Evolutionary conservation across 768 basidiomycete genomes (phyloP).

Genomic region (Gymnopilus dilepis): DNA sequence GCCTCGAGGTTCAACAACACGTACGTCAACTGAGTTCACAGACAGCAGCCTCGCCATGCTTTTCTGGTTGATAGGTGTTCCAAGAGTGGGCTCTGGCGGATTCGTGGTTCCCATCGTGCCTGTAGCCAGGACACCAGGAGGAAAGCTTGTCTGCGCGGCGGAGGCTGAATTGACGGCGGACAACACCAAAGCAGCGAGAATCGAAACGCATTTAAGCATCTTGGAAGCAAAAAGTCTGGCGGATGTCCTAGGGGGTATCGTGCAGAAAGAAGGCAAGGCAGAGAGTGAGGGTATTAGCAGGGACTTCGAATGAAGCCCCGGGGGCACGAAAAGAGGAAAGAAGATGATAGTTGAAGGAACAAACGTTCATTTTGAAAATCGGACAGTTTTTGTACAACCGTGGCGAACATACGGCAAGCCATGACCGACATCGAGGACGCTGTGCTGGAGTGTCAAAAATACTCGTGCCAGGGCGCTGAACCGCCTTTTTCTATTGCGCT

Average conservation of each 20-base stretch:
- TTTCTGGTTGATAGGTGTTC: conserved; percentile 47
- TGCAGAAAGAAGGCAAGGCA: background rate
- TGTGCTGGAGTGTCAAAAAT: background rate
- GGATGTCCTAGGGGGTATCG: background rate
- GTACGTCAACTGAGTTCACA: conserved; percentile 46
- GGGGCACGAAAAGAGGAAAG: background rate
- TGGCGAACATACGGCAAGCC: background rate
- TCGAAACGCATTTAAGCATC: background rate
- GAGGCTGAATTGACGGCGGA: background rate
- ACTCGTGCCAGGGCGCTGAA: background rate
- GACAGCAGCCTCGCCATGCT: conserved; percentile 44
- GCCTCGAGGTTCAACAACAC: too few species aligned
- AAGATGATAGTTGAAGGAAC: background rate
- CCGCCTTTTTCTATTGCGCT: background rate
- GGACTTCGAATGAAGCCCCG: background rate
- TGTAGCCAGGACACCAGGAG: conserved; percentile 45
- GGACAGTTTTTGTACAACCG: background rate
- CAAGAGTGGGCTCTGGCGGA: conserved; percentile 43
- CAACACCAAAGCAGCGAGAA: background rate
- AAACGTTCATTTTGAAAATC: background rate
- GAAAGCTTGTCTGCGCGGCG: conserved; percentile 24
- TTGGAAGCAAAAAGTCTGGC: background rate
- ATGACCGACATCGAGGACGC: background rate
- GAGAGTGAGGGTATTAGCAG: background rate
- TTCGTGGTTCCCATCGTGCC: conserved; percentile 47